Percentiles rank a stretch among this genome's conserved stretches.
Evolutionary conservation across 345 rosid species (phyloP).

Genomic region (Gossypium raimondii): DNA sequence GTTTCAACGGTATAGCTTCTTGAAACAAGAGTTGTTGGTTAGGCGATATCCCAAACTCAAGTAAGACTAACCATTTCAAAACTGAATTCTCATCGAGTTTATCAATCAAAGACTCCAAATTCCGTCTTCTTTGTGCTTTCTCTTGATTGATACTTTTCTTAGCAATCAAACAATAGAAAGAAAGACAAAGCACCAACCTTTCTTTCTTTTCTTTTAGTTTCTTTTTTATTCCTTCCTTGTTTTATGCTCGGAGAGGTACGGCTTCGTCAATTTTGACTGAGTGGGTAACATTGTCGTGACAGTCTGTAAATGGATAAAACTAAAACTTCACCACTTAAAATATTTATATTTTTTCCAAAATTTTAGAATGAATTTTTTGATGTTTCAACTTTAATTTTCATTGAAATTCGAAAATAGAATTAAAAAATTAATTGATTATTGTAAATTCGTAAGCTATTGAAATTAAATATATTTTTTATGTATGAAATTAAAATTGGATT

Average conservation of each 20-base stretch:
- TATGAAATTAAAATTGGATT: too few species aligned
- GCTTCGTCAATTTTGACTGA: neutral
- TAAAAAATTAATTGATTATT: too few species aligned
- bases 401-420: too few species aligned
- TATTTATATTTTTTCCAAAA: too few species aligned
- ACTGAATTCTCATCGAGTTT: neutral
- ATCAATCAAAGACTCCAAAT: neutral
- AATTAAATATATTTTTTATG: too few species aligned
- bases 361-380: too few species aligned
- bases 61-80: conserved; percentile 23
- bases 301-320: too few species aligned
- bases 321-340: too few species aligned
- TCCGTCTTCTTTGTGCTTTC: neutral
- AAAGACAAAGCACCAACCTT: neutral
- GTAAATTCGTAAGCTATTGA: rapidly evolving
- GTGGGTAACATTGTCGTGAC: too few species aligned
- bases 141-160: conserved; percentile 20
- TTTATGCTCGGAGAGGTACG: neutral
- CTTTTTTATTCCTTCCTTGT: neutral
- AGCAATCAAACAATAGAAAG: conserved; percentile 20
- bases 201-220: neutral
- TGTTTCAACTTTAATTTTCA: too few species aligned
- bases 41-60: conserved; percentile 1
- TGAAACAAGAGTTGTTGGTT: conserved; percentile 13
- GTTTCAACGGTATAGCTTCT: conserved; percentile 25